Conservation (phyloP, 805 yeast species). For the Saccharomycopsis malanga region DNA sequence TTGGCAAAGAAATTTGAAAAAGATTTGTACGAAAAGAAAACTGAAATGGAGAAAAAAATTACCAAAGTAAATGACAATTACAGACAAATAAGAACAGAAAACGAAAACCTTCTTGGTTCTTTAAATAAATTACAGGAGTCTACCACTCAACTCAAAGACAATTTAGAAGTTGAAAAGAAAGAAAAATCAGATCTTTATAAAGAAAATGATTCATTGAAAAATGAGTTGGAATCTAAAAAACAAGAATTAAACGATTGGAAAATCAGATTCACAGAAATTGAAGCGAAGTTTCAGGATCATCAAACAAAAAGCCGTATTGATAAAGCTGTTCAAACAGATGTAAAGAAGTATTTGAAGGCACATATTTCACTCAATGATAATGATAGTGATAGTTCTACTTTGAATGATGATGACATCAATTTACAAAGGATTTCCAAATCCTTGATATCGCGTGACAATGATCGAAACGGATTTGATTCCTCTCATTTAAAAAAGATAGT, state of each 20-base stretch:
- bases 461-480: background rate
- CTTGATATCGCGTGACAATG: background rate
- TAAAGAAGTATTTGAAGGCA: slow-evolving; percentile 1
- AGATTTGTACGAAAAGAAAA: slow-evolving; percentile 13
- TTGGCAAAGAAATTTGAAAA: slow-evolving; percentile 15
- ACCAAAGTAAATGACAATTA: slow-evolving; percentile 9
- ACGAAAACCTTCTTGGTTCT: slow-evolving; percentile 4
- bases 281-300: slow-evolving; percentile 4
- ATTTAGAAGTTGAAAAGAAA: slow-evolving; percentile 20
- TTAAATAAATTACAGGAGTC: slow-evolving; percentile 22
- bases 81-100: slow-evolving; percentile 7
- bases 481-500: background rate
- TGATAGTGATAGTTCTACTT: slow-evolving; percentile 21
- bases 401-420: slow-evolving; percentile 20
- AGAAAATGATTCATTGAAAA: slow-evolving; percentile 12
- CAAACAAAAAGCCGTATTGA: slow-evolving; percentile 3
- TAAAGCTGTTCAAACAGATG: slow-evolving; percentile 17
- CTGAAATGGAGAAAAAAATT: slow-evolving; percentile 14
- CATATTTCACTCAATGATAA: slow-evolving; percentile 11
- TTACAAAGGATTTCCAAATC: background rate
- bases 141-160: slow-evolving; percentile 22
- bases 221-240: slow-evolving; percentile 5
- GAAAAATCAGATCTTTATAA: background rate
- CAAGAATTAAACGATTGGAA: slow-evolving; percentile 12
- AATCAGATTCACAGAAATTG: slow-evolving; percentile 5